These are phyloP conservation scores for Maudiozyma pseudohumilis DNA, from an alignment of 805 yeast genomes.

Conservation along the genomic window DNA sequence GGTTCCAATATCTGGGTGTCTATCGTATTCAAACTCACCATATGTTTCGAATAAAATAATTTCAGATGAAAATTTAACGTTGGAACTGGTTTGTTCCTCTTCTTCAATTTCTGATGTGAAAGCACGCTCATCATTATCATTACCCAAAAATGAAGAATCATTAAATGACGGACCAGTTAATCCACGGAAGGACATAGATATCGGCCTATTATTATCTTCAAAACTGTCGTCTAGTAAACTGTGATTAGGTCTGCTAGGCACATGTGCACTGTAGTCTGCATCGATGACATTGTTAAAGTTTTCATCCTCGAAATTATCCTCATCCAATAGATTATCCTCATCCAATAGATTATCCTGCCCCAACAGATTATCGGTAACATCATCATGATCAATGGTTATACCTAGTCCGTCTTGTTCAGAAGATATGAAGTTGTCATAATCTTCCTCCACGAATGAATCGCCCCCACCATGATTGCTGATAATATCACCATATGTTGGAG, in stretches of 20 bases:
- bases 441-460: not conserved
- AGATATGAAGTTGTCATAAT: not conserved
- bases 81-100: not conserved
- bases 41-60: conserved; percentile 81
- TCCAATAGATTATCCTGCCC: not conserved
- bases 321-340: too few relatives aligned
- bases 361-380: not conserved
- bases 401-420: conserved; percentile 2
- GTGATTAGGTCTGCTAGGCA: conserved; percentile 1
- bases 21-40: conserved; percentile 74
- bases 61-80: conserved; percentile 56
- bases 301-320: conserved; percentile 21
- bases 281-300: conserved; percentile 15
- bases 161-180: conserved; percentile 49
- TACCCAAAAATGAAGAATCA: conserved; percentile 12
- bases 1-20: conserved; percentile 87
- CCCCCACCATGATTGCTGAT: not conserved
- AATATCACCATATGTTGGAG: not conserved
- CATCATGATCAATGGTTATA: not conserved
- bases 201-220: conserved; percentile 22
- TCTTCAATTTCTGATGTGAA: not conserved
- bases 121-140: not conserved
- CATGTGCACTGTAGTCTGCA: not conserved
- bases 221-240: conserved; percentile 2
- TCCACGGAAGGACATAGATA: conserved; percentile 51